Evolutionary conservation across 495 filamentous ascomycete species (phyloP), one percentile per base, ranked within the genome.

Genomic region (Xylaria sp.): DNA sequence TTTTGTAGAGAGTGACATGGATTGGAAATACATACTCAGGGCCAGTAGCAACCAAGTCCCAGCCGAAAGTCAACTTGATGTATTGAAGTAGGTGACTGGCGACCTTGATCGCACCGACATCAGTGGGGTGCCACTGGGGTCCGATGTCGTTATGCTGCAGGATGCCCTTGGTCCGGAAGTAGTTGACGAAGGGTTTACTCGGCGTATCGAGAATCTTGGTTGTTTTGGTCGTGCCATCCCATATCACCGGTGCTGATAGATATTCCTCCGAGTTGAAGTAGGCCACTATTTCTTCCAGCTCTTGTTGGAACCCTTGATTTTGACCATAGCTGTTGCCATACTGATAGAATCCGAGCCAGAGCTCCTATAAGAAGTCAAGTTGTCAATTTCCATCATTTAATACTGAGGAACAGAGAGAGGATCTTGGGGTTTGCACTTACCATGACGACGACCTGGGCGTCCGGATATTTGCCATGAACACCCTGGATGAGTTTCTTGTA

Each of bases 101-200:
- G 2, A 92, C 78, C 72, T 92, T 92, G 76, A 92, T 83, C 62
- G 90, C 88, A 0, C 90, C 90, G 14, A 91, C 86, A 72, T 92
- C 89, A 0, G 89, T 92, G 0, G 88, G 89, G 69, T 93, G 90
- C 71, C 82, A 89, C 74, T 82, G 81, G 15, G 90, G 90, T 5
- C 82, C 87, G 65, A 91, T 89, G 73, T 92, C 90, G 68, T 92
- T 92, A 72, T 93, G 89, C 74, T 91, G 89, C 71, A 93, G 70
- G 40, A 92, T 88, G 3, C 90, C 90, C 19, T 82, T 87, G 3
- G 89, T 91, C 75, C 90, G 88, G 77, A 92, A 92, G 72, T 90
- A 90, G 78, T 91, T 87, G 35, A 93, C 89, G 66, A 89, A 92
- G 0, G 86, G 83, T 46, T 82, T 76, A 17, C 76, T 73, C 15